A percentile compares a stretch with the other conserved stretches of the same genome.
Conservation (phyloP, 78 protist genomes). For the Emiliania huxleyi region DNA sequence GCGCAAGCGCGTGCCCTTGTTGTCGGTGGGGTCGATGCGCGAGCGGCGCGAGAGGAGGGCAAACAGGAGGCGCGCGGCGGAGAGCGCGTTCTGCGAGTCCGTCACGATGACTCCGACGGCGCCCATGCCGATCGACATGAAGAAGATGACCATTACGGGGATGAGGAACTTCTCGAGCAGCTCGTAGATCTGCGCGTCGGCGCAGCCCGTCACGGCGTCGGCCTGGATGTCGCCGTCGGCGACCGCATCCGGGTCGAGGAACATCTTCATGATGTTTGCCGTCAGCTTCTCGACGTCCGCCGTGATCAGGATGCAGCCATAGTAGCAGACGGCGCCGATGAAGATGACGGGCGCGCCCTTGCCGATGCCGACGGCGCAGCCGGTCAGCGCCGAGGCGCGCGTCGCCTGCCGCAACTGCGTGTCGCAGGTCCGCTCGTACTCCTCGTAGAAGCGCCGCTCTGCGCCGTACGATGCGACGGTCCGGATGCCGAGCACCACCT, state of each 20-base stretch:
- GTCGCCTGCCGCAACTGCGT: neutral
- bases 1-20: slow-evolving; percentile 35
- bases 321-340: neutral
- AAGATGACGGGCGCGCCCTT: neutral
- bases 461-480: neutral
- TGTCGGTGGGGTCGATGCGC: neutral
- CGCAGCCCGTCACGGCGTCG: neutral
- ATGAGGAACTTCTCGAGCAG: neutral
- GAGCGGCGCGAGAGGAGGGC: neutral
- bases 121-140: neutral
- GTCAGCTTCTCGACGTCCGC: neutral
- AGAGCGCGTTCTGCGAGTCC: neutral
- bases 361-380: neutral
- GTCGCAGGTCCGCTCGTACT: neutral
- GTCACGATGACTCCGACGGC: neutral
- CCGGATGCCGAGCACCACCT: neutral
- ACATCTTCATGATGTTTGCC: neutral
- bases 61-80: neutral
- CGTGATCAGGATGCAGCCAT: neutral
- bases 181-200: neutral
- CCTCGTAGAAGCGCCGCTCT: neutral
- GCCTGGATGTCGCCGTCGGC: neutral
- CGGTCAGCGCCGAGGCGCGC: neutral
- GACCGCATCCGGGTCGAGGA: neutral
- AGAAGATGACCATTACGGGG: neutral